Evolutionary conservation across 768 basidiomycete genomes (phyloP).

Genomic region (Psilocybe azurescens): DNA sequence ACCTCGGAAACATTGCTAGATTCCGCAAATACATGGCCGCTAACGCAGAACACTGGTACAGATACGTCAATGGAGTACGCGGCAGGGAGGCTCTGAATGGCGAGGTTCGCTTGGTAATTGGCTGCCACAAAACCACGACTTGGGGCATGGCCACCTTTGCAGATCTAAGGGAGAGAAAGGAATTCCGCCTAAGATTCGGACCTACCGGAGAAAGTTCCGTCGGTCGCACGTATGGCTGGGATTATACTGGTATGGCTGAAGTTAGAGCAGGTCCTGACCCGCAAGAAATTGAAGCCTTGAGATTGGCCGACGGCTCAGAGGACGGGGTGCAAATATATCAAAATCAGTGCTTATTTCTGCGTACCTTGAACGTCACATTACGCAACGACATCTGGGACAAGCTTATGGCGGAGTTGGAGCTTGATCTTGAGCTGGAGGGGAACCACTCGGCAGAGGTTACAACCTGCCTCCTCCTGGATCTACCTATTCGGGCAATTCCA

Average conservation of each 20-base stretch:
- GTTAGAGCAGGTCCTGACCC: constrained; percentile 14
- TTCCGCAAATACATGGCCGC: constrained; percentile 9
- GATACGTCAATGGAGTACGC: constrained; percentile 15
- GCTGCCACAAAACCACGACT: constrained; percentile 19
- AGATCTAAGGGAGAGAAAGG: not conserved
- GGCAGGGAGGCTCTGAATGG: constrained; percentile 23
- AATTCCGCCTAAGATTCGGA: constrained; percentile 4
- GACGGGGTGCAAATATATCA: not conserved
- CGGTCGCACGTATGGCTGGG: constrained; percentile 15
- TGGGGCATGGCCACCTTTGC: constrained; percentile 25
- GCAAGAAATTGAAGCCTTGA: constrained; percentile 4
- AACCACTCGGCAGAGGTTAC: not conserved
- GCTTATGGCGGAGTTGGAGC: not conserved
- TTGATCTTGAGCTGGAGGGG: not conserved
- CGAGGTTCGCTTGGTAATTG: constrained; percentile 23
- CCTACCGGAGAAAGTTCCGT: not conserved
- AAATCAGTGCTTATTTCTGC: constrained; percentile 23
- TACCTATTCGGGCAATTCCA: too few species aligned
- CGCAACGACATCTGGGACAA: constrained; percentile 10
- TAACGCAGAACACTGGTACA: constrained; percentile 22
- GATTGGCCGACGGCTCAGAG: not conserved
- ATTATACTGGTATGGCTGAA: constrained; percentile 19
- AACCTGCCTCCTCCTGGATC: too few species aligned
- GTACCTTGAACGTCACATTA: constrained; percentile 16
- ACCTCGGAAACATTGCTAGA: constrained; percentile 1